Base-by-base conservation (phyloP, 2,329 filamentous ascomycete genomes). In the Pseudogymnoascus sp. region DNA sequence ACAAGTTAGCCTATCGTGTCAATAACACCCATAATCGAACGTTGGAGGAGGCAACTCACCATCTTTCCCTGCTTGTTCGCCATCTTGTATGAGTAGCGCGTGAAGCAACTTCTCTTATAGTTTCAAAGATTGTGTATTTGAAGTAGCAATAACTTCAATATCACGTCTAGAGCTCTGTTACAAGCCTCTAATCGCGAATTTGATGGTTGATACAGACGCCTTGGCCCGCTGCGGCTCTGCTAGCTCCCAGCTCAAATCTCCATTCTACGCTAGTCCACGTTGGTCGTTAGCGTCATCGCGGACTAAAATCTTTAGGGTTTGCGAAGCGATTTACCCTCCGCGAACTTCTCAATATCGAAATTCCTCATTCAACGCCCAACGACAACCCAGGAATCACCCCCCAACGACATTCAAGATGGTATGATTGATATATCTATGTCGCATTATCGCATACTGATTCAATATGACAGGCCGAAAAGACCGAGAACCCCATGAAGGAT, bases 51-150 rank as follows among this genome's bases (percentile, higher is more conserved):
- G 68, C 68, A 65, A 87, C 91, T 84, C 82, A 97, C 95, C 95
- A 99, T 97, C 85, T 99, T 97, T 80, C 95, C 95, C 80, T 97
- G 93, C 79, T 96, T 96, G 85, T 96, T 93, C 76, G 87, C 85
- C 87, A 87, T 88, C 70, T 77, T 87, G 75, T 67, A 71, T 68
- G 71, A 74, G 69, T 73, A 76, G 78, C 77, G 67, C 71, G 69
- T 59, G 2, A 44, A 68, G 64, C 70, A 69, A 68, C 78, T 74
- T 74, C 71, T 76, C 71, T 68, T 33, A 36, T 67, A 42, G 64
- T 71, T 74, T 71, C 70, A 73, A 74, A 74, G 66, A 74, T 68
- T 74, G 64, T 64, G 59, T 67, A 66, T 62, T 69, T 71, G 71
- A 74, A 74, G 72, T 69, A 64, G 59, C 64, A 64, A 21, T 53